Evolutionary conservation across 2,329 filamentous ascomycete genomes (phyloP), one percentile per base, ranked within the genome.

Genomic region (Aspergillus nomiae): DNA sequence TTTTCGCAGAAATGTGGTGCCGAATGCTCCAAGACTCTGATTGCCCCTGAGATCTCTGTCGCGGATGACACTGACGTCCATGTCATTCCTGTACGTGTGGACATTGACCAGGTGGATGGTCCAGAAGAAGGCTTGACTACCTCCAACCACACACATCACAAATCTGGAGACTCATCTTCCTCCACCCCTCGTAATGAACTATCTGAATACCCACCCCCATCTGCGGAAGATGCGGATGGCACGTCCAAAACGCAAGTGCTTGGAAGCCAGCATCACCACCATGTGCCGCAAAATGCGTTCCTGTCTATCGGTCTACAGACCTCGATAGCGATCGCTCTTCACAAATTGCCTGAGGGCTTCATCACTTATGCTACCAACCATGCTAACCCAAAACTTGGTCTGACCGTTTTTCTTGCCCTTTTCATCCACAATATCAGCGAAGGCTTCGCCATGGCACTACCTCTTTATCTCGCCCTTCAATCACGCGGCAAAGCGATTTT

Each of bases 351-450:
- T 1, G 95, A 90, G 76, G 88, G 87, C 45, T 90, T 90, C 77
- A 90, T 99, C 70, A 98, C 94, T 1, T 99, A 96, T 76, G 94
- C 95, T 11, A 97, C 95, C 11, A 99, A 98, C 78, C 95, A 99
- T 75, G 94, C 93, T 14, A 98, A 94, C 75, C 94, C 95, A 0
- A 84, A 86, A 0, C 87, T 99, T 0, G 95, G 95, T 24, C 88
- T 97, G 77, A 91, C 92, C 58, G 92, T 99, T 60, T 99, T 99
- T 80, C 87, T 98, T 77, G 94, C 95, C 0, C 86, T 99, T 9
- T 97, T 97, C 74, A 94, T 99, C 63, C 95, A 99, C 84, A 99
- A 98, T 80, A 96, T 99, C 72, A 94, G 92, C 32, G 95, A 99
- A 80, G 95, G 95, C 1, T 98, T 98, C 75, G 92, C 94, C 65